Evolutionary conservation across 768 basidiomycete genomes (phyloP), one percentile per base, ranked within the genome.

Genomic region (Cystofilobasidium bisporidii): DNA sequence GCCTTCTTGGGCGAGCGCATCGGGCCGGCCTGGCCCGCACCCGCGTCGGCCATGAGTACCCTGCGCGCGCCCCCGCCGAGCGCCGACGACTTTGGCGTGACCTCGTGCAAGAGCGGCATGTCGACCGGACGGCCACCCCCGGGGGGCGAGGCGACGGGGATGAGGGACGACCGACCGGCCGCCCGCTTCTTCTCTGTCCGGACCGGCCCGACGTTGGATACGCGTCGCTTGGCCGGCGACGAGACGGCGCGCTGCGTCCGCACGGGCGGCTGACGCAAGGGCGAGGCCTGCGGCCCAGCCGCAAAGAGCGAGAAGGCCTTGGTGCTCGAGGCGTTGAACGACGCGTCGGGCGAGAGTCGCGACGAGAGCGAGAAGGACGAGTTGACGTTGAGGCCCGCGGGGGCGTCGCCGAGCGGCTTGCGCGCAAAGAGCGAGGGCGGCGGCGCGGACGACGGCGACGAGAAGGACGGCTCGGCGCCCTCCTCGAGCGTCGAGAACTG

Each of bases 241-340:
- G 65, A 65, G 41, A 65, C 43, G 43, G 26, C 28, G 20, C 57
- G 64, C 9, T 32, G 40, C 28, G 56, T 24, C 12, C 55, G 64
- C 28, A 59, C 28, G 43, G 53, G 20, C 55, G 64, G 17, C 40
- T 41, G 32, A 12, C 30, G 61, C 40, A 47, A 32, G 43, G 43
- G 50, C 20, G 36, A 26, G 14, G 63, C 48, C 14, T 50, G 48
- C 36, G 48, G 65, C 1, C 65, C 65, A 18, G 58, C 56, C 0
- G 58, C 32, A 28, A 66, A 66, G 65, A 66, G 65, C 24, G 36
- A 60, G 65, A 66, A 66, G 2, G 65, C 57, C 41, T 66, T 66
- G 4, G 58, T 53, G 26, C 15, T 30, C 8, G 53, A 56, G 14
- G 22, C 28, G 26, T 56, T 56, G 56, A 43, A 60, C 12, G 60